Conservation (phyloP, 768 basidiomycete species). For the Pisolithus sp. region DNA sequence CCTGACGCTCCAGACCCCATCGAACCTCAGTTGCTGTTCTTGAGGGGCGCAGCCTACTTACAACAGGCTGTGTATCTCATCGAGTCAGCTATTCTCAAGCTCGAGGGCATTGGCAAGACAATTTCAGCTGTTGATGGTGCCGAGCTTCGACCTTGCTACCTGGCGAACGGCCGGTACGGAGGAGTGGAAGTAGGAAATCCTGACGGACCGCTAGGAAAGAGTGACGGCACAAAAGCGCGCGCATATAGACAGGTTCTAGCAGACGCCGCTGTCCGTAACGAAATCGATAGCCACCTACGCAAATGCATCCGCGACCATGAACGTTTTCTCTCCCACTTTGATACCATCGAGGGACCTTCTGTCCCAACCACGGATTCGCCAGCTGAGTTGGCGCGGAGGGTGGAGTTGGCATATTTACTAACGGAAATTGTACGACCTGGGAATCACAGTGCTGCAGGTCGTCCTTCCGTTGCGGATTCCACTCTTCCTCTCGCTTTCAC, state of each 20-base stretch:
- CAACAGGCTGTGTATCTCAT: conserved; percentile 73
- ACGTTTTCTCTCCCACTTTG: conserved; percentile 77
- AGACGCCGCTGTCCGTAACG: conserved; percentile 51
- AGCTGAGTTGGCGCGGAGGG: conserved; percentile 42
- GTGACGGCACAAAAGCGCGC: conserved; percentile 48
- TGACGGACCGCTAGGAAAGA: conserved; percentile 66
- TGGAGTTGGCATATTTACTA: conserved; percentile 63
- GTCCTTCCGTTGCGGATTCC: conserved; percentile 33
- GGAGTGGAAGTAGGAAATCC: conserved; percentile 80
- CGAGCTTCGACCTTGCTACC: conserved; percentile 70
- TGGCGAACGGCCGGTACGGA: conserved; percentile 73
- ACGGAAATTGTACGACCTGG: conserved; percentile 66
- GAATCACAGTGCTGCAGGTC: conserved; percentile 32
- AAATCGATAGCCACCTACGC: conserved; percentile 52
- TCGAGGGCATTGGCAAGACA: conserved; percentile 63
- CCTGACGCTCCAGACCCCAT: conserved; percentile 82
- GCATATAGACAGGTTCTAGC: conserved; percentile 61
- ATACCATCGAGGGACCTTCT: conserved; percentile 51
- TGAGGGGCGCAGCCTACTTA: conserved; percentile 77
- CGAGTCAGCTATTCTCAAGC: conserved; percentile 60
- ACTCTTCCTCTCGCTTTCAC: conserved; percentile 58
- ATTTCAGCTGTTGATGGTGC: conserved; percentile 53
- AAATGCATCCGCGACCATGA: conserved; percentile 83
- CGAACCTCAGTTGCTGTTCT: conserved; percentile 77
- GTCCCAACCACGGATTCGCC: conserved; percentile 11